Conservation (phyloP, 1,139 yeast species). For the Yueomyces sp. region DNA sequence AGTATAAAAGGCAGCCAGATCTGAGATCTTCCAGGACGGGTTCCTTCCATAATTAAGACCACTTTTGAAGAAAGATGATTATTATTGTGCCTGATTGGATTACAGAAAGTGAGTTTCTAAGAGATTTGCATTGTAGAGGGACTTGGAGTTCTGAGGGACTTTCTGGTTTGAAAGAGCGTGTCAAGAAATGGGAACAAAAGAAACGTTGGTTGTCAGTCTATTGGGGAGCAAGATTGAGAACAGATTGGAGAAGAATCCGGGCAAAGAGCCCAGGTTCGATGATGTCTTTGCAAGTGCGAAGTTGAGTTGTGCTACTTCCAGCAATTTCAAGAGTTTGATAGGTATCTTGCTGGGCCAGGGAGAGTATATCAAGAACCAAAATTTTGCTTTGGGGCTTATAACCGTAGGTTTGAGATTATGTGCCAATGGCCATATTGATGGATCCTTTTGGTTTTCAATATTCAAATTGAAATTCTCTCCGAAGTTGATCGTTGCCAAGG, state of each 20-base stretch:
- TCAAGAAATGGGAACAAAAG: neutral
- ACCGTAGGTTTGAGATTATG: neutral
- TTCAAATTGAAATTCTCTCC: slow-evolving; percentile 7
- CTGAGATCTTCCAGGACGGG: too few relatives aligned
- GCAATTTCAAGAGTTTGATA: neutral
- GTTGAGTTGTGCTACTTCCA: neutral
- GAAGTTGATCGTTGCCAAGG: slow-evolving; percentile 3
- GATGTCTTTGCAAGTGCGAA: too few relatives aligned
- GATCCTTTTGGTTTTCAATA: neutral
- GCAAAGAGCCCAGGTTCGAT: too few relatives aligned
- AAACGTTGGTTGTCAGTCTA: neutral
- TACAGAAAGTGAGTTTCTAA: too few relatives aligned
- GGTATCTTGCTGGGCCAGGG: neutral
- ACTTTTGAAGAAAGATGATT: too few relatives aligned
- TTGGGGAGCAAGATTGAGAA: neutral
- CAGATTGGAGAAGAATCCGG: neutral
- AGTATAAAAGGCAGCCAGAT: too few relatives aligned
- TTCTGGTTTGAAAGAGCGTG: neutral
- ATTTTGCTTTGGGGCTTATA: neutral
- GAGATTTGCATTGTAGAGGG: too few relatives aligned
- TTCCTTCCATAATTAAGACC: too few relatives aligned
- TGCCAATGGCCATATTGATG: neutral
- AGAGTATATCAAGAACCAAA: neutral
- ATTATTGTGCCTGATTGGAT: too few relatives aligned
- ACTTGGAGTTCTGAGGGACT: too few relatives aligned